Evolutionary conservation across 2,329 filamentous ascomycete genomes (phyloP).

Genomic region (Blastomyces parvus): DNA sequence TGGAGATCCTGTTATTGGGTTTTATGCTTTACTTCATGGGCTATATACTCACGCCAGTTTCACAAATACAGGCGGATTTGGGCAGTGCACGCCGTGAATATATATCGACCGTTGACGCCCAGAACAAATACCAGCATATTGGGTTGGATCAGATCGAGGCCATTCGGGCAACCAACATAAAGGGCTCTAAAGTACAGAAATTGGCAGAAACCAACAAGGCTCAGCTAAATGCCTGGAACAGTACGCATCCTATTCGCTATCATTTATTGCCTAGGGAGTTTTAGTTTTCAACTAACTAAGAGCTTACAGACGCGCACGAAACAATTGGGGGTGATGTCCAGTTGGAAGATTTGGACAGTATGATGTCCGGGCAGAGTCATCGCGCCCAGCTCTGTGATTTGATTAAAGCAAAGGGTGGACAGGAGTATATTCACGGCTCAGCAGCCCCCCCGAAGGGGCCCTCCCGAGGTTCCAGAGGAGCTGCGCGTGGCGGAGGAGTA

Average conservation of each 20-base stretch:
- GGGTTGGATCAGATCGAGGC: slow-evolving; percentile 23
- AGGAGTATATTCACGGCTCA: slow-evolving; percentile 10
- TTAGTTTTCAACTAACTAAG: not conserved
- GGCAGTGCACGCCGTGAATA: slow-evolving; percentile 29
- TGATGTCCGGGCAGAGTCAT: slow-evolving; percentile 34
- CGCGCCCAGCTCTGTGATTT: slow-evolving; percentile 22
- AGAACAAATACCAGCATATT: slow-evolving; percentile 12
- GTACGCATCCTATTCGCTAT: slow-evolving; percentile 20
- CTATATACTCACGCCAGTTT: not conserved
- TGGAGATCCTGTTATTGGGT: not conserved
- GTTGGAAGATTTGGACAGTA: slow-evolving; percentile 23
- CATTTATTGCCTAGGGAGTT: slow-evolving; percentile 7
- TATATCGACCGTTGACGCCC: slow-evolving; percentile 27
- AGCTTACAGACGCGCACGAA: slow-evolving; percentile 23
- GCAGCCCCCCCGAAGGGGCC: not conserved
- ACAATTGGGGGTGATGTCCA: slow-evolving; percentile 24
- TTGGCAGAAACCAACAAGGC: slow-evolving; percentile 21
- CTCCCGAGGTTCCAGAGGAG: slow-evolving; percentile 5
- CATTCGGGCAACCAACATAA: slow-evolving; percentile 22
- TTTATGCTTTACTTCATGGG: not conserved
- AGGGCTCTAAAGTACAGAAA: slow-evolving; percentile 23
- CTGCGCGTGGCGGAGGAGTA: slow-evolving; percentile 22
- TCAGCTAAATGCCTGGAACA: slow-evolving; percentile 25
- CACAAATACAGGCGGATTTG: slow-evolving; percentile 28
- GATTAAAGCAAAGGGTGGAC: slow-evolving; percentile 17